phyloP scores from a whole-genome alignment of 305 asterid genomes.

The Euphrasia arctica region DNA sequence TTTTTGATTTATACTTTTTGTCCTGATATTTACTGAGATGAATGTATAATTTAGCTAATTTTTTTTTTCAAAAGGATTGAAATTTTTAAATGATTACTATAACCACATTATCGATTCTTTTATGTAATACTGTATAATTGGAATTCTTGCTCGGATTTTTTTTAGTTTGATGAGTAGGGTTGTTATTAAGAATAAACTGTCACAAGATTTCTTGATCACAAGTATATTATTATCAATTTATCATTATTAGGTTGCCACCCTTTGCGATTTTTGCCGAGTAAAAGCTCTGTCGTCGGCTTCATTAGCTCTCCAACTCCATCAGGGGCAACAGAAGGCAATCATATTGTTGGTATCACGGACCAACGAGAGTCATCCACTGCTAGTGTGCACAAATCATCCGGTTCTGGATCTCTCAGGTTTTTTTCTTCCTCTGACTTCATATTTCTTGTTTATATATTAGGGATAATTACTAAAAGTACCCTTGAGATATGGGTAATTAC shows the following conservation, averaged over 20 bases:
- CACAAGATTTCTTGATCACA: neutral
- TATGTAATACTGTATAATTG: neutral
- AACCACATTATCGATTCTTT: no score
- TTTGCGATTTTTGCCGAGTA: slow-evolving; percentile 41
- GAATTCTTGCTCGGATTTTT: neutral
- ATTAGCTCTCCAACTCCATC: slow-evolving; percentile 26
- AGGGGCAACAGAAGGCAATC: slow-evolving; percentile 23
- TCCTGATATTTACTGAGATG: neutral
- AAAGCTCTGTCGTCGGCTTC: slow-evolving; percentile 28
- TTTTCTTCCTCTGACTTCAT: neutral
- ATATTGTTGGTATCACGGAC: slow-evolving; percentile 24
- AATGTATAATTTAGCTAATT: neutral
- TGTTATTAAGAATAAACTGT: neutral
- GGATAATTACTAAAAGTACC: neutral
- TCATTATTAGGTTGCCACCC: slow-evolving; percentile 28
- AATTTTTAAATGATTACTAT: no score
- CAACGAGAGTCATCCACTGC: slow-evolving; percentile 23
- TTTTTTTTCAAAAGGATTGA: no score
- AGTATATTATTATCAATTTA: neutral
- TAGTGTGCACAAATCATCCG: slow-evolving; percentile 15
- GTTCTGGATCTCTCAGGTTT: slow-evolving; percentile 41
- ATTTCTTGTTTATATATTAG: neutral
- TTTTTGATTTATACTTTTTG: neutral
- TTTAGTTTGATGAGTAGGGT: no score
- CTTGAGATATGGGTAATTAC: neutral